Conservation (phyloP, 1,139 yeast species). For the Candida gigantensis region DNA sequence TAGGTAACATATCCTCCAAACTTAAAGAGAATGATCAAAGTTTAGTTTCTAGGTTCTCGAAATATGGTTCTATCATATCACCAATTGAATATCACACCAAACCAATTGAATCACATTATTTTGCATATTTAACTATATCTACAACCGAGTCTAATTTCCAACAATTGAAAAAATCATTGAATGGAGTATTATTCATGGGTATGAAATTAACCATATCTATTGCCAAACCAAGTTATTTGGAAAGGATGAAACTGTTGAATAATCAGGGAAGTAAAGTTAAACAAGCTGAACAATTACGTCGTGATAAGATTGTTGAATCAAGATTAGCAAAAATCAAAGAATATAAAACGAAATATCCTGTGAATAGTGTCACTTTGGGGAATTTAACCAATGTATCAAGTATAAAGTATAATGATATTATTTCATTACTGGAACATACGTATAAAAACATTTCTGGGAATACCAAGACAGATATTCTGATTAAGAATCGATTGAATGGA, state of each 20-base stretch:
- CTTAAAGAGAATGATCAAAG: conserved; percentile 46
- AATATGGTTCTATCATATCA: conserved; percentile 48
- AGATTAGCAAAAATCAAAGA: conserved; percentile 46
- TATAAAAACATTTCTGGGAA: conserved; percentile 33
- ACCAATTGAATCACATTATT: conserved; percentile 50
- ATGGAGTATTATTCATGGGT: conserved; percentile 78
- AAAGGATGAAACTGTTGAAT: conserved; percentile 36
- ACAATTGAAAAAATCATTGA: conserved; percentile 55
- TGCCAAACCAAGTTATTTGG: conserved; percentile 40
- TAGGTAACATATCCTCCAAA: conserved; percentile 64
- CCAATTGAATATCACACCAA: conserved; percentile 54
- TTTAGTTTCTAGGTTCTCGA: conserved; percentile 47
- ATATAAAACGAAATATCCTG: conserved; percentile 32
- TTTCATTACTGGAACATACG: conserved; percentile 32
- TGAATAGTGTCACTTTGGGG: conserved; percentile 25
- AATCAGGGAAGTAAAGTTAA: conserved; percentile 31
- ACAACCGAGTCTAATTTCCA: conserved; percentile 46
- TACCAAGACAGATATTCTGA: conserved; percentile 35
- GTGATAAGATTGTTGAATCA: conserved; percentile 40
- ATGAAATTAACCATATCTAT: conserved; percentile 55
- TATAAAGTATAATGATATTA: conserved; percentile 20
- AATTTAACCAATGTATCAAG: conserved; percentile 16
- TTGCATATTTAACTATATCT: conserved; percentile 66
- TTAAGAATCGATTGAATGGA: conserved; percentile 34
- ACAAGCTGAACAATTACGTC: conserved; percentile 20